A percentile compares a stretch with the other conserved stretches of the same genome.
phyloP scores from a whole-genome alignment of 306 rosid species.

The Dryas octopetala region DNA sequence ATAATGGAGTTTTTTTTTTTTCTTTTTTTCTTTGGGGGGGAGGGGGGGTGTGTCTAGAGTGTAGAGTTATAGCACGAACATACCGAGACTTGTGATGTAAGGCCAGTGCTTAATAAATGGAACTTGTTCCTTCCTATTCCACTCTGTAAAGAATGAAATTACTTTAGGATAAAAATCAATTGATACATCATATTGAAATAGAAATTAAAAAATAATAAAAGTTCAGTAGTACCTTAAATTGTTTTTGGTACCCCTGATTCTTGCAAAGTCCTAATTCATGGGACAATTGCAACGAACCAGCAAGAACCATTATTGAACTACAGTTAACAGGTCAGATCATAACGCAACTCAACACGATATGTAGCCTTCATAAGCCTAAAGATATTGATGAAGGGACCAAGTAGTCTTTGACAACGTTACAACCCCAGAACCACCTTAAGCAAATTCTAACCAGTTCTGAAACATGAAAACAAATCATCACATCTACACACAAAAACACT shows the following conservation, averaged over 20 bases:
- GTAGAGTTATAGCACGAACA: neutral
- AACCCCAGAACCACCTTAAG: slow-evolving; percentile 31
- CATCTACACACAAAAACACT: neutral
- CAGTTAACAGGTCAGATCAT: slow-evolving; percentile 29
- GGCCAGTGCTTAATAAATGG: slow-evolving; percentile 33
- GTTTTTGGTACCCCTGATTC: slow-evolving; percentile 46
- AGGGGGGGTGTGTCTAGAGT: neutral
- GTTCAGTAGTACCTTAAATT: slow-evolving; percentile 43
- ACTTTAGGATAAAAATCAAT: slow-evolving; percentile 2
- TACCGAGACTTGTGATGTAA: slow-evolving; percentile 49
- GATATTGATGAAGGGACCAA: slow-evolving; percentile 20
- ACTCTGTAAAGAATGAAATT: slow-evolving; percentile 48
- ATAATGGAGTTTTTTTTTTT: no score
- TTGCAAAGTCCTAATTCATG: slow-evolving; percentile 67
- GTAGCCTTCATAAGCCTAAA: slow-evolving; percentile 26
- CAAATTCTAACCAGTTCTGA: slow-evolving; percentile 18
- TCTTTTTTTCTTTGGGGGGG: no score
- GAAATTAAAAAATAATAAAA: slow-evolving; percentile 1
- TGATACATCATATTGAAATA: neutral
- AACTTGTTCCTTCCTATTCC: slow-evolving; percentile 38
- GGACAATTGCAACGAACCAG: slow-evolving; percentile 83
- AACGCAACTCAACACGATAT: slow-evolving; percentile 1
- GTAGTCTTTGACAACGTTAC: slow-evolving; percentile 26
- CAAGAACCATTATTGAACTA: slow-evolving; percentile 60
- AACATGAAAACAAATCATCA: slow-evolving; percentile 12